These are phyloP conservation scores for Tetrahymena thermophila DNA, from an alignment of 73 alveolate genomes.

Conservation along the genomic window DNA sequence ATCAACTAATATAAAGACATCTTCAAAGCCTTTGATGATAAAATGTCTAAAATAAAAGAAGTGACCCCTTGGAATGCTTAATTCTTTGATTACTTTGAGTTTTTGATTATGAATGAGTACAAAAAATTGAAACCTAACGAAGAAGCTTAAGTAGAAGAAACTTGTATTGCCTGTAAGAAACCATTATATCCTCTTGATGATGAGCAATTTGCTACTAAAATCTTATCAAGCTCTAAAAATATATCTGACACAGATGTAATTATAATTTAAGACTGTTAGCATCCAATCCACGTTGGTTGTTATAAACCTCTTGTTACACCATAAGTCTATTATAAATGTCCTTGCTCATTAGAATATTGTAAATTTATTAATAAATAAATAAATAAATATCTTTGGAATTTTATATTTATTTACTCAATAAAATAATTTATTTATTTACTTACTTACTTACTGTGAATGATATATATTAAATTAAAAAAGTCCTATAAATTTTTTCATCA, in stretches of 20 bases:
- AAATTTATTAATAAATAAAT: not conserved
- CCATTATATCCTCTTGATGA: not conserved
- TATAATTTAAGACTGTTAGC: not conserved
- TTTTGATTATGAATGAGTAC: not conserved
- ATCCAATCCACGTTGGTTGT: not conserved
- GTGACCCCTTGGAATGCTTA: not conserved
- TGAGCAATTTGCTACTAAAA: not conserved
- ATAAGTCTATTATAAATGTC: not conserved
- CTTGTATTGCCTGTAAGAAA: not conserved
- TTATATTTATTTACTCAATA: too few species aligned
- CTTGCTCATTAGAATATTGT: not conserved
- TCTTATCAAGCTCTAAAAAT: not conserved
- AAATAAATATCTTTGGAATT: too few species aligned
- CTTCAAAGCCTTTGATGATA: not conserved
- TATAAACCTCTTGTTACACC: not conserved
- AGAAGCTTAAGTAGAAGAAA: not conserved
- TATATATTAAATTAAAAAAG: too few species aligned
- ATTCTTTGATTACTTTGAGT: not conserved
- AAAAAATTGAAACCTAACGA: not conserved
- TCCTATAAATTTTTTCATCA: too few species aligned
- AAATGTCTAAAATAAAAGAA: not conserved
- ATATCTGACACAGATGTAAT: not conserved
- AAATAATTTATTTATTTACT: not conserved
- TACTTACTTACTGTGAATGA: too few species aligned
- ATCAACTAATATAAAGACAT: not conserved